These are phyloP conservation scores for Bassia scoparia DNA, from an alignment of 148 eudicot genomes.

Conservation along the genomic window DNA sequence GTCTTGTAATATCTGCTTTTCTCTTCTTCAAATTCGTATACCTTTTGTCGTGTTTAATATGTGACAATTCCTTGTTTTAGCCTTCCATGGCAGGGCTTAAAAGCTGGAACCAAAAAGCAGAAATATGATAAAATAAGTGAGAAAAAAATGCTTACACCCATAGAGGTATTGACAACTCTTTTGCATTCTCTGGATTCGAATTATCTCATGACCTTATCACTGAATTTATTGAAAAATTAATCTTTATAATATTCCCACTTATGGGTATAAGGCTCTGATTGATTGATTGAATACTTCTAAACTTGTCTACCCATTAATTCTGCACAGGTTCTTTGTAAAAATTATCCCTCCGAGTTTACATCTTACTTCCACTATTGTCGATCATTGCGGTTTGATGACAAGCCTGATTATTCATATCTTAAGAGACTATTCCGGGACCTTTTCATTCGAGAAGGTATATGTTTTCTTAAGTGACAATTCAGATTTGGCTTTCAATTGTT, in stretches of 20 bases:
- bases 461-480: constrained; percentile 1
- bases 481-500: not conserved
- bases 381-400: constrained; percentile 93
- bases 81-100: constrained; percentile 98
- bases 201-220: constrained; percentile 1
- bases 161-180: constrained; percentile 52
- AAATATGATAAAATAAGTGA: constrained; percentile 97
- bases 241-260: too few relatives aligned
- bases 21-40: not conserved
- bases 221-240: not conserved
- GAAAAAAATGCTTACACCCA: constrained; percentile 94
- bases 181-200: not conserved
- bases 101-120: constrained; percentile 97
- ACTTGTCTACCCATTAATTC: not conserved
- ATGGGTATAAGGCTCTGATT: too few relatives aligned
- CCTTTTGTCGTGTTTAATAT: constrained; percentile 16
- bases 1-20: not conserved
- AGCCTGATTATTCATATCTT: constrained; percentile 94
- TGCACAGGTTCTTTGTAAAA: constrained; percentile 77
- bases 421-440: constrained; percentile 94
- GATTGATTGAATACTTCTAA: too few relatives aligned
- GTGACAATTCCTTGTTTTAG: constrained; percentile 38
- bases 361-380: constrained; percentile 98
- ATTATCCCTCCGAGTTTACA: constrained; percentile 82
- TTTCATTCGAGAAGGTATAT: constrained; percentile 86